A percentile compares a stretch with the other conserved stretches of the same genome.
Evolutionary conservation across 2,329 filamentous ascomycete species (phyloP).

Genomic region (Grosmannia serpens): DNA sequence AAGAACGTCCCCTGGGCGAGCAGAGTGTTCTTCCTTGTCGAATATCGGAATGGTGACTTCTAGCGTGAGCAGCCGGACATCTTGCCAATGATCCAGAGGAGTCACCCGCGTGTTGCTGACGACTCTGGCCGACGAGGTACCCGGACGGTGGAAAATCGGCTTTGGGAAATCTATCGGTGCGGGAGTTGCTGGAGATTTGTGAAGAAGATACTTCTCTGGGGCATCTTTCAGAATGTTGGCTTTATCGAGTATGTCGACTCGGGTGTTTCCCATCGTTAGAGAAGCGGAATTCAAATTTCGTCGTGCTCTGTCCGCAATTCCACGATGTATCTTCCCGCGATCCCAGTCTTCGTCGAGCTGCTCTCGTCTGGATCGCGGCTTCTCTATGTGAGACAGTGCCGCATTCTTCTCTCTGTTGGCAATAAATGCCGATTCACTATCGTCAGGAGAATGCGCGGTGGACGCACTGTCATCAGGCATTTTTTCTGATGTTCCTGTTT

Average conservation of each 20-base stretch:
- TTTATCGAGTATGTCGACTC: conserved; percentile 20
- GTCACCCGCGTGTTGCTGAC: conserved; percentile 63
- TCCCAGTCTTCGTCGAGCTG: conserved; percentile 14
- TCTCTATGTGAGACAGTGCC: conserved; percentile 14
- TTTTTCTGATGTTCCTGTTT: neutral
- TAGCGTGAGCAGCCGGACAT: conserved; percentile 72
- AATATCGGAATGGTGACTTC: conserved; percentile 23
- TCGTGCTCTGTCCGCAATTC: conserved; percentile 1
- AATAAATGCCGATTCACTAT: conserved; percentile 4
- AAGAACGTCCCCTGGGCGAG: conserved; percentile 66
- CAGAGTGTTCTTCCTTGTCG: conserved; percentile 15
- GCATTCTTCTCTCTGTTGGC: conserved; percentile 13
- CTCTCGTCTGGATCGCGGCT: conserved; percentile 9
- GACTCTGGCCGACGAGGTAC: conserved; percentile 45
- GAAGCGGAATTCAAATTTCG: conserved; percentile 11
- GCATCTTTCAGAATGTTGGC: conserved; percentile 25
- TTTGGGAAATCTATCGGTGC: conserved; percentile 14
- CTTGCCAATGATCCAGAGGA: conserved; percentile 73
- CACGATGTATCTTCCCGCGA: conserved; percentile 12
- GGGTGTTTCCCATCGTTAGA: conserved; percentile 8
- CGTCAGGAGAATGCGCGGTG: neutral
- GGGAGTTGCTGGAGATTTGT: neutral
- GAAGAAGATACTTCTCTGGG: conserved; percentile 21
- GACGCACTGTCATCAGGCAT: neutral
- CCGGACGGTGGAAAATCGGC: conserved; percentile 43